phyloP scores from a whole-genome alignment of 1,139 yeast species.

The Torulaspora pretoriensis region DNA sequence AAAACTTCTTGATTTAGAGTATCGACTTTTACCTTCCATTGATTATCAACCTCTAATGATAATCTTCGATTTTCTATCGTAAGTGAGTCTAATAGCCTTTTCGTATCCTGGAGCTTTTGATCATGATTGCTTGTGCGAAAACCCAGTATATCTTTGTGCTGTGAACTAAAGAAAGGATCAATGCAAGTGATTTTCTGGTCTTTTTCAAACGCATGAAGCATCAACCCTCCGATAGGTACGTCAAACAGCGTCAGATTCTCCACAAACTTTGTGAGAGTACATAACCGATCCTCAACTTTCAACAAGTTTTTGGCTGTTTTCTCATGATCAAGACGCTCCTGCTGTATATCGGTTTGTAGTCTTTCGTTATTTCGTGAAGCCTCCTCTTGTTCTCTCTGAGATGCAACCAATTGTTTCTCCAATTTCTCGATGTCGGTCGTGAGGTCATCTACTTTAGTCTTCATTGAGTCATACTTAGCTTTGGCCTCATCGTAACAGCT shows the following conservation, averaged over 20 bases:
- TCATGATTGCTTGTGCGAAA: conserved; percentile 14
- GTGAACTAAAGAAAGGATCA: conserved; percentile 7
- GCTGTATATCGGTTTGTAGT: neutral
- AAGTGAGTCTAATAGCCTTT: conserved; percentile 9
- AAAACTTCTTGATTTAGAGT: conserved; percentile 4
- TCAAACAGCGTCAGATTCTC: conserved; percentile 15
- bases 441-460: neutral
- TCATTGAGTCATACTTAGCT: neutral
- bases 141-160: conserved; percentile 14
- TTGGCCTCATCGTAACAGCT: neutral
- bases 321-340: conserved; percentile 10
- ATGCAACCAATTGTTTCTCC: neutral
- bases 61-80: conserved; percentile 8
- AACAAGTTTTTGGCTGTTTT: conserved; percentile 9
- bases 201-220: conserved; percentile 10
- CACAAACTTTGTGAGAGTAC: conserved; percentile 10
- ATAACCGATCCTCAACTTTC: conserved; percentile 9
- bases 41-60: conserved; percentile 13
- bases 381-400: neutral
- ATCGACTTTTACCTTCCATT: conserved; percentile 13
- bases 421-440: neutral
- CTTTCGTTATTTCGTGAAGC: conserved; percentile 2
- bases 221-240: conserved; percentile 14
- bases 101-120: conserved; percentile 7
- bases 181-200: conserved; percentile 9